Conservation (phyloP, 1,284 basidiomycete species). For the Xanthoconium separans region DNA sequence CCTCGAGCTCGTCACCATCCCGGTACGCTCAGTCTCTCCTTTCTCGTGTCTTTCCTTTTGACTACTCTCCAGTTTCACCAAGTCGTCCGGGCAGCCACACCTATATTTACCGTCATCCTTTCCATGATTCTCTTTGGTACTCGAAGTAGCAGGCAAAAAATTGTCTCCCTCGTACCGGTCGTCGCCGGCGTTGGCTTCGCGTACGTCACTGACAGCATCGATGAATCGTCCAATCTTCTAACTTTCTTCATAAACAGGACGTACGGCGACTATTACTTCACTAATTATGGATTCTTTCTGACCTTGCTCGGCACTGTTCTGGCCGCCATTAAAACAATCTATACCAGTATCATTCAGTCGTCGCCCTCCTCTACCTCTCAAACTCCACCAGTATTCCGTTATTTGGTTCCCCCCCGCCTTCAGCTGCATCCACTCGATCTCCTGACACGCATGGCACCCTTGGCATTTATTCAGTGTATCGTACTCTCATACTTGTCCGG, state of each 20-base stretch:
- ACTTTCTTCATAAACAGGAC: constrained; percentile 48
- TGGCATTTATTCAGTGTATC: constrained; percentile 86
- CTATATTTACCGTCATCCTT: constrained; percentile 84
- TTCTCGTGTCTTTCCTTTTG: too few species aligned
- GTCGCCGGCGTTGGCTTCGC: constrained; percentile 90
- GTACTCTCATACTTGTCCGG: constrained; percentile 74
- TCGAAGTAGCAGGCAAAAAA: constrained; percentile 54
- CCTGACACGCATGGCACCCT: constrained; percentile 79
- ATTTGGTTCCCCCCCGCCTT: constrained; percentile 44
- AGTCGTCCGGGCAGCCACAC: constrained; percentile 89
- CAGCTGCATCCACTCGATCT: constrained; percentile 84
- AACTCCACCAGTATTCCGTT: constrained; percentile 16
- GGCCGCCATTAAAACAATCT: constrained; percentile 88
- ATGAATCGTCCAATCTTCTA: background rate
- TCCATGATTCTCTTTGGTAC: constrained; percentile 58
- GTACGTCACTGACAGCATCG: constrained; percentile 49
- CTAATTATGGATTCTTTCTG: constrained; percentile 75
- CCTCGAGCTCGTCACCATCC: constrained; percentile 85
- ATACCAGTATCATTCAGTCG: constrained; percentile 79
- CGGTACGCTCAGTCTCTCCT: constrained; percentile 54
- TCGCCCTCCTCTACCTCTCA: constrained; percentile 27
- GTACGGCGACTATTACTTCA: constrained; percentile 90
- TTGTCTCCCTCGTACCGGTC: constrained; percentile 82
- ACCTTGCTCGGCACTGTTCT: constrained; percentile 87
- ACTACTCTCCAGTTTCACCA: constrained; percentile 76